Evolutionary conservation across 2,329 filamentous ascomycete species (phyloP).

Genomic region (Tolypocladium tropicale): DNA sequence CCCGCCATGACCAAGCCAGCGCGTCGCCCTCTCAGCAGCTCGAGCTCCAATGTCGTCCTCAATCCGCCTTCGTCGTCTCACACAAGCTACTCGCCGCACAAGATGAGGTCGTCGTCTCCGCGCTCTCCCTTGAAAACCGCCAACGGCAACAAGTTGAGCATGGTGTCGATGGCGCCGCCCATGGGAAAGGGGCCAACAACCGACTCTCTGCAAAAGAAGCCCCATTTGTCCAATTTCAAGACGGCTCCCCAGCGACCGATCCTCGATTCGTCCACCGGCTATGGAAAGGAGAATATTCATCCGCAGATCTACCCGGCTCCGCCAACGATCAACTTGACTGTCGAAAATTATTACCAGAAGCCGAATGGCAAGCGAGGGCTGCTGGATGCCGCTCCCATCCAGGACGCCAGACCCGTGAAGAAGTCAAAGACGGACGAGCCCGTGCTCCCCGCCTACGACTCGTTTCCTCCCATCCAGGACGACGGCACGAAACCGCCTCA

Average conservation of each 20-base stretch:
- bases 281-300: conserved; percentile 48
- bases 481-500: conserved; percentile 82
- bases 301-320: conserved; percentile 40
- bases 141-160: conserved; percentile 52
- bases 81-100: conserved; percentile 58
- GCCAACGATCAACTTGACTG: conserved; percentile 34
- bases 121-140: conserved; percentile 44
- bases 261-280: conserved; percentile 27
- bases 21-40: conserved; percentile 36
- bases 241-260: conserved; percentile 43
- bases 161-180: conserved; percentile 58
- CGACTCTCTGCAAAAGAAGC: conserved; percentile 61
- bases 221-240: conserved; percentile 49
- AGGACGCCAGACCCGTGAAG: conserved; percentile 57
- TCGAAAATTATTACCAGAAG: conserved; percentile 45
- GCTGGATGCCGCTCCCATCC: conserved; percentile 63
- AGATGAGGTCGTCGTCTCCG: conserved; percentile 52
- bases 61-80: conserved; percentile 47
- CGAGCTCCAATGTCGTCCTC: conserved; percentile 55
- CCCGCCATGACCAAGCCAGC: conserved; percentile 36
- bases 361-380: conserved; percentile 49
- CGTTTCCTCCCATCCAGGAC: conserved; percentile 75
- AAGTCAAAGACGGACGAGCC: conserved; percentile 52
- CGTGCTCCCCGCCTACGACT: conserved; percentile 56
- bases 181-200: conserved; percentile 41